Evolutionary conservation across 2,329 filamentous ascomycete genomes (phyloP), one percentile per base, ranked within the genome.

Genomic region (Xylariaceae sp.): DNA sequence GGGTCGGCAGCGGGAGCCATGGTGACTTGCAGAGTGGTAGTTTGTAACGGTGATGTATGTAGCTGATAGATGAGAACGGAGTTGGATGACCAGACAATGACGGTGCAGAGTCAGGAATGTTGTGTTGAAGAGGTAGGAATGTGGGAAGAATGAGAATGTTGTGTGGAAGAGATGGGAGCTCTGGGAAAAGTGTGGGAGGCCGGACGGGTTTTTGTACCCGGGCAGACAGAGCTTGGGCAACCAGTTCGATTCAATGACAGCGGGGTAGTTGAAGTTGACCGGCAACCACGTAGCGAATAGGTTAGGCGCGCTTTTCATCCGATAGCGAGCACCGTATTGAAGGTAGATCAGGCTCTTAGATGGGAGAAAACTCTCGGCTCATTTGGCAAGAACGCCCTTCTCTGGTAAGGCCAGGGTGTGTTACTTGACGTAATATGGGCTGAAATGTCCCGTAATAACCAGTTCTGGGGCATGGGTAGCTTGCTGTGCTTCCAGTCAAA

Each of bases 1-100:
- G 78, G 71, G 27, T 80, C 75, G 18, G 70, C 68, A 50, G 71
- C 22, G 64, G 39, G 3, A 51, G 61, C 55, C 80, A 83, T 83
- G 11, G 57, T 73, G 62, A 15, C 31, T 9, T 18, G 40, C 6
- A 36, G 10, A 35, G 22, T 44, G n/a, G 12, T 1, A 17, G 6
- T 6, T 12, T 19, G 42, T 11, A 7, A 17, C 39, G 18, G 18
- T 11, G 14, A 22, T 36, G 30, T 35, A 38, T 14, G n/a, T 35
- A 38, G 4, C 9, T 41, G 41, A 11, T 18, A 11, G 9, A 36
- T 15, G 33, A 15, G 33, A 5, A 36, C 15, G 12, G 33, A 14
- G 33, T 15, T 36, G 15, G 33, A 36, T 12, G 15, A 12, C 3
- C 12, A 4, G 15, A 9, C 5, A 9, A 5, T 36, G 33, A 10